Conservation (phyloP, 345 rosid genomes). For the Trapa incisa region DNA sequence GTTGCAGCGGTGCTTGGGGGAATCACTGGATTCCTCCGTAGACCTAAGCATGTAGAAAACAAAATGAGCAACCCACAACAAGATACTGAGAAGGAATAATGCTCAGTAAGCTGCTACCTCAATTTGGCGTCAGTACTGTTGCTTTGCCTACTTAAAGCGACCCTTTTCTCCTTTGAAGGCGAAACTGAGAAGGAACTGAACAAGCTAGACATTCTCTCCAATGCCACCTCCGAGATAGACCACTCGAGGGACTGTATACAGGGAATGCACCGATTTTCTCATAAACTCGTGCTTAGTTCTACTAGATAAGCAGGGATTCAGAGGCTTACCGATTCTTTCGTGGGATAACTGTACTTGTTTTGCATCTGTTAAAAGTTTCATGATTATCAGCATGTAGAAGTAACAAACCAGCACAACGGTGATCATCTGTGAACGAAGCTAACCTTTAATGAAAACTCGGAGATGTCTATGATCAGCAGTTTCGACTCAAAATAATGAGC, state of each 20-base stretch:
- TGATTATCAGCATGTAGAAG: conserved; percentile 12
- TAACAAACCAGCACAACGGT: neutral
- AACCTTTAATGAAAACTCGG: conserved; percentile 78
- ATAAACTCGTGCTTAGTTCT: neutral
- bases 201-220: conserved; percentile 63
- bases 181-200: conserved; percentile 56
- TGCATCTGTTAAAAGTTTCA: conserved; percentile 48
- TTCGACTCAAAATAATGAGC: conserved; percentile 73
- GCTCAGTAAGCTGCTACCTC: conserved; percentile 29
- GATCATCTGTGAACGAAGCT: neutral
- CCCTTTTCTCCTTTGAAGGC: conserved; percentile 48
- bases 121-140: conserved; percentile 45
- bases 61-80: neutral
- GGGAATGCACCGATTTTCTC: neutral
- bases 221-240: conserved; percentile 63
- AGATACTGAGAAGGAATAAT: neutral
- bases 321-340: conserved; percentile 54
- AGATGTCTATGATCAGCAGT: conserved; percentile 65
- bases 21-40: conserved; percentile 31
- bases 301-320: neutral
- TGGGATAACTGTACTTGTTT: conserved; percentile 68
- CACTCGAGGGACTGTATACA: conserved; percentile 44
- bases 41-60: conserved; percentile 22
- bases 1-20: conserved; percentile 46
- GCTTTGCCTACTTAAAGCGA: conserved; percentile 34